phyloP scores from a whole-genome alignment of 2,329 filamentous ascomycete genomes.

The Xylariales sp. region DNA sequence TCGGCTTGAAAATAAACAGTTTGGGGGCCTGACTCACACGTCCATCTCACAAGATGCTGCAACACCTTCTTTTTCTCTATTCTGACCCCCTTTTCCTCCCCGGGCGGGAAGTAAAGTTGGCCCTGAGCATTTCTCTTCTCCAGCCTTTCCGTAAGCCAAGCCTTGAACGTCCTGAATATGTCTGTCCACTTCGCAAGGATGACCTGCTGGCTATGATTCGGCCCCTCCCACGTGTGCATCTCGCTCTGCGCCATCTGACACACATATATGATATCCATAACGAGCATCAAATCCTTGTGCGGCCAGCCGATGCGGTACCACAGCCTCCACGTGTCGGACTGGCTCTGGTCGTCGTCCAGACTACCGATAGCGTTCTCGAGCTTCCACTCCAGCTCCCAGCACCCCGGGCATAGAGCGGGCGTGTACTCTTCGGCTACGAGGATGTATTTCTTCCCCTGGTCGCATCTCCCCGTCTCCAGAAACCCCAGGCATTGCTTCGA shows the following conservation, averaged over 20 bases:
- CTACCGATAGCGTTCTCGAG: constrained; percentile 18
- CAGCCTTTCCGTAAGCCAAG: constrained; percentile 20
- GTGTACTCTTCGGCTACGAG: neutral
- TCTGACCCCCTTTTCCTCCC: neutral
- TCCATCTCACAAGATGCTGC: constrained; percentile 25
- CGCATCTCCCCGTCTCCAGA: neutral
- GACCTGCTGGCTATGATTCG: constrained; percentile 6
- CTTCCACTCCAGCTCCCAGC: neutral
- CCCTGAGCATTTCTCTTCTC: constrained; percentile 24
- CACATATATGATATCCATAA: constrained; percentile 1
- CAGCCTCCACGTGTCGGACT: constrained; percentile 20
- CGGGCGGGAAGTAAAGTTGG: constrained; percentile 19
- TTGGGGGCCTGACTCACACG: constrained; percentile 12
- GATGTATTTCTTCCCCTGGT: constrained; percentile 16
- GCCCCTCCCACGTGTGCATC: constrained; percentile 11
- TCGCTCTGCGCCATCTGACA: neutral
- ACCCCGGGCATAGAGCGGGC: neutral
- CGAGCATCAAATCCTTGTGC: constrained; percentile 1
- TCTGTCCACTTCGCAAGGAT: constrained; percentile 11
- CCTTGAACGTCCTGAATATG: constrained; percentile 17
- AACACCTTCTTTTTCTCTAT: constrained; percentile 27
- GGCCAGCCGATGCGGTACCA: constrained; percentile 23
- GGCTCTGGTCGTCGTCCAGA: neutral
- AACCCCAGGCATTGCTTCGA: constrained; percentile 5
- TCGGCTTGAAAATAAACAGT: no score